Base-by-base conservation (phyloP, 2,329 filamentous ascomycete species). In the Metarhizium guizhouense region DNA sequence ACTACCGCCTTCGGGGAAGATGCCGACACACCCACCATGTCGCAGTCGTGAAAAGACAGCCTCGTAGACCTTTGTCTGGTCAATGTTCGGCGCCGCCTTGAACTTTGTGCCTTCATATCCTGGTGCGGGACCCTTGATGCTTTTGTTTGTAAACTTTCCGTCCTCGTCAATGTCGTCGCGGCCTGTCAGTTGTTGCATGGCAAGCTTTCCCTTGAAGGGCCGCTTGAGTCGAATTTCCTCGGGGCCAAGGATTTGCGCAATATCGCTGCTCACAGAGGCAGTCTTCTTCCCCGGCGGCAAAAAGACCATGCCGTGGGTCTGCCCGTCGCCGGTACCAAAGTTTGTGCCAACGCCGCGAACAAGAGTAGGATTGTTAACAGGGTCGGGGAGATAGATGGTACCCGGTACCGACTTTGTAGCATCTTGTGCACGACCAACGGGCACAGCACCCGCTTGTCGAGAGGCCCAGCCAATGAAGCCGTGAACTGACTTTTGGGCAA, bases 1-100 rank as follows among this genome's bases (percentile, higher is more conserved):
- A 68, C 92, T 96, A 65, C 93, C 93, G 62, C 93, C 93, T 73
- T 99, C 93, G 2, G 93, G 93, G 70, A 97, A 99, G 66, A 99
- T 96, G 59, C 93, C 94, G 54, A 97, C 88, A 67, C 91, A 96
- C 18, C 92, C 93, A 50, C 90, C 91, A 43, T 82, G 80, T 61
- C 86, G 85, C 38, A 99, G 79, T 34, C 90, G 84, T 61, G 86
- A 82, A 71, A 96, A 96, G 16, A 99, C 93, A 20, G 90, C 89
- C 68, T 96, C 85, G 73, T 97, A 97, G 32, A 97, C 93, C 63
- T 90, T 83, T 34, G 87, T 92, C 74, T 97, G 93, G 69, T 97
- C 91, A 47, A 96, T 91, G 66, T 96, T 91, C 3, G 93, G 93
- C 2, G 93, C 91, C 48, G 91, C 77, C 74, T 94, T 94, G 76